phyloP scores from a whole-genome alignment of 495 filamentous ascomycete genomes.

The Trichocladium uniseriatum region DNA sequence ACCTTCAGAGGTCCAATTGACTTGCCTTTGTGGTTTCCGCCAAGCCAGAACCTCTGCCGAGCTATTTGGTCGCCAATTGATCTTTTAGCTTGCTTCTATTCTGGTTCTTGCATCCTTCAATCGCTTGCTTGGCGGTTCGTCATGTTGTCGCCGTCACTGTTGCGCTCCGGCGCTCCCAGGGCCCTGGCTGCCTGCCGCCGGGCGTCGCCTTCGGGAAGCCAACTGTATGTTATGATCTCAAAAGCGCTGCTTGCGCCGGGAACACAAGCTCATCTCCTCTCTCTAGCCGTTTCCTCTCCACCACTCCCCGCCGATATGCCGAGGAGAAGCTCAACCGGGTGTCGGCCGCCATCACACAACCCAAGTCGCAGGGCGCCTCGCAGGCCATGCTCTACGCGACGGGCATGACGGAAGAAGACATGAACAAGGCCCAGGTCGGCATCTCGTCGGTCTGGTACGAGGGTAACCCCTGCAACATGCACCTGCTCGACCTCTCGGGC shows the following conservation, averaged over 20 bases:
- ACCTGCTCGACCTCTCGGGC: conserved; percentile 78
- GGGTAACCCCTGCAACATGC: conserved; percentile 99
- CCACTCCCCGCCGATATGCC: conserved; percentile 31
- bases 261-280: background rate
- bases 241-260: background rate
- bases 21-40: background rate
- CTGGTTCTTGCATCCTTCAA: background rate
- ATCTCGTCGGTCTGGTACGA: conserved; percentile 87
- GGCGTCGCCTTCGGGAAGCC: conserved; percentile 28
- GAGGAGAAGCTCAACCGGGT: conserved; percentile 64
- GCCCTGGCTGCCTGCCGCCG: conserved; percentile 32
- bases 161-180: conserved; percentile 32
- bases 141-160: conserved; percentile 33
- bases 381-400: conserved; percentile 99
- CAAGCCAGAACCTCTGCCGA: background rate
- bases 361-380: conserved; percentile 92
- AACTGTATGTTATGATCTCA: conserved; percentile 25
- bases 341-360: conserved; percentile 80
- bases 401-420: conserved; percentile 70
- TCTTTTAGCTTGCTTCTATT: background rate
- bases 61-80: conserved; percentile 7
- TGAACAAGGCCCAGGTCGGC: conserved; percentile 91
- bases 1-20: conserved; percentile 15
- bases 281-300: conserved; percentile 34
- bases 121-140: conserved; percentile 1